phyloP scores from a whole-genome alignment of 306 rosid genomes.

The Pterocarpus macrocarpus region DNA sequence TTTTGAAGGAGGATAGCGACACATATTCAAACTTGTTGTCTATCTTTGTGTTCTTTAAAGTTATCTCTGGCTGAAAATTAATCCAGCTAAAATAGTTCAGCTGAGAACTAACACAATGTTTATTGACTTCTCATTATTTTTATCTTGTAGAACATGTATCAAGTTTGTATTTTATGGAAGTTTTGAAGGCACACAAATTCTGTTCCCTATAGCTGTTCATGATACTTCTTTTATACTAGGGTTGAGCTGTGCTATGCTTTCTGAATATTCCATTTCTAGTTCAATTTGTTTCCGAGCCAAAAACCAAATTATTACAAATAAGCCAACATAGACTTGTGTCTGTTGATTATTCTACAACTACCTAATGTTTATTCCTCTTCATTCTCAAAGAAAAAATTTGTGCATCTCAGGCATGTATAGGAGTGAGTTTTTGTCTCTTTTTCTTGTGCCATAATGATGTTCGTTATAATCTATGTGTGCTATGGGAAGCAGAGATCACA shows the following conservation, averaged over 20 bases:
- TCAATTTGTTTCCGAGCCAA: not conserved
- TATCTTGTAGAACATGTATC: not conserved
- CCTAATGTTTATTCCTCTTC: constrained; percentile 29
- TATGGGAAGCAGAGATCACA: constrained; percentile 13
- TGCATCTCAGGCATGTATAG: not conserved
- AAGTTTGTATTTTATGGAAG: constrained; percentile 11
- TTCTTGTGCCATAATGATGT: constrained; percentile 2
- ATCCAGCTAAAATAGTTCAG: constrained; percentile 9
- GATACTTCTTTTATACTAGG: not conserved
- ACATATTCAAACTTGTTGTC: not conserved
- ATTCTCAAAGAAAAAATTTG: not conserved
- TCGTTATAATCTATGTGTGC: not conserved
- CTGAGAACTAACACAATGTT: constrained; percentile 16
- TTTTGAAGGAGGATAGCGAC: not conserved
- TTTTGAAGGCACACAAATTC: constrained; percentile 20
- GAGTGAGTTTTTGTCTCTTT: constrained; percentile 8
- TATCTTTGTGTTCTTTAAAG: constrained; percentile 7
- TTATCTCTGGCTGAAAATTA: not conserved
- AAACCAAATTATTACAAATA: constrained; percentile 13
- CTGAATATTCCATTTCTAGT: constrained; percentile 7
- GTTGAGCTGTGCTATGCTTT: constrained; percentile 24
- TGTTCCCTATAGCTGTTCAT: not conserved
- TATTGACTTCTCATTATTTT: not conserved
- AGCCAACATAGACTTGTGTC: not conserved
- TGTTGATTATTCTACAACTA: constrained; percentile 11